These are phyloP conservation scores for Solanum virginianum DNA, from an alignment of 257 asterid species.

Conservation along the genomic window DNA sequence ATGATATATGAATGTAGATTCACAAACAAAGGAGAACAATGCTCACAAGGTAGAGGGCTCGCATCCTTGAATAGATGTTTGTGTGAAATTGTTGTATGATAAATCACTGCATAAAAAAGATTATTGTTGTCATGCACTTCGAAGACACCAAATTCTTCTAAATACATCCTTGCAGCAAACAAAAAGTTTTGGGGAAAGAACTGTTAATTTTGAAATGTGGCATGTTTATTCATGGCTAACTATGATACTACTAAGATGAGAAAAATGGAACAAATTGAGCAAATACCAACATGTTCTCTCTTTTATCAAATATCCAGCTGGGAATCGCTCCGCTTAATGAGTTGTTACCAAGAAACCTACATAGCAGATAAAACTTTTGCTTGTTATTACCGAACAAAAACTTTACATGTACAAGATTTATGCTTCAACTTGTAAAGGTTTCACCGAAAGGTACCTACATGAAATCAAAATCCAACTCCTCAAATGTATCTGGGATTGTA, in stretches of 20 bases:
- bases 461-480: not conserved
- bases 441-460: conserved; percentile 28
- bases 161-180: not conserved
- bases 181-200: not conserved
- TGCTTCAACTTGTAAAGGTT: not conserved
- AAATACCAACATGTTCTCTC: conserved; percentile 34
- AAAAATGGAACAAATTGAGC: not conserved
- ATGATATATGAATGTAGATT: not conserved
- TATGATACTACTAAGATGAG: not conserved
- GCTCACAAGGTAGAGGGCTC: conserved; percentile 40
- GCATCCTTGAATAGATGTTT: conserved; percentile 23
- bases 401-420: not conserved
- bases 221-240: not conserved
- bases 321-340: conserved; percentile 62
- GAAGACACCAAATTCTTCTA: not conserved
- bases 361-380: not conserved
- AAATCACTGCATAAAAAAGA: conserved; percentile 54
- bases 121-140: not conserved
- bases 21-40: not conserved
- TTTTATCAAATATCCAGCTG: conserved; percentile 32
- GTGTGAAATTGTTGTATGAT: conserved; percentile 72
- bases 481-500: conserved; percentile 26
- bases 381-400: not conserved
- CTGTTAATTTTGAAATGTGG: not conserved
- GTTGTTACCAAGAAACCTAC: conserved; percentile 68